phyloP scores from a whole-genome alignment of 192 early-diverging fungal species.

The Paraglomus occultum region DNA sequence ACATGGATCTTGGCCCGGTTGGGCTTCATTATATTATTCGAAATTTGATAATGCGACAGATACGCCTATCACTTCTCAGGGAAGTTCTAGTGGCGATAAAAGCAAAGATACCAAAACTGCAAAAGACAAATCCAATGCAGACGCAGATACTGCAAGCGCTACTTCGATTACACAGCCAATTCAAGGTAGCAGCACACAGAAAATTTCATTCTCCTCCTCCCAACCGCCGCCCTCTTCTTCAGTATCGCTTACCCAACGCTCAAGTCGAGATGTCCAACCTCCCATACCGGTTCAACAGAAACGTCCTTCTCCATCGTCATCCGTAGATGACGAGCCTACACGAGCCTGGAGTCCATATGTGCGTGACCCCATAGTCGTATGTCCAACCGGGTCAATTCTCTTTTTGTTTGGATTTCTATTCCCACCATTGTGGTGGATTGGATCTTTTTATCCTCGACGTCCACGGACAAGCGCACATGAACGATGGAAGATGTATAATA shows the following conservation, averaged over 20 bases:
- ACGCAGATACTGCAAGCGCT: neutral
- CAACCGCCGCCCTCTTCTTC: neutral
- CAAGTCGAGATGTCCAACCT: neutral
- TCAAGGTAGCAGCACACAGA: neutral
- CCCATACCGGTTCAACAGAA: neutral
- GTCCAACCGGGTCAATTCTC: slow-evolving; percentile 21
- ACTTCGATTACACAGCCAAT: neutral
- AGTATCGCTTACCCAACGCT: neutral
- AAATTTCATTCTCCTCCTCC: too few species aligned
- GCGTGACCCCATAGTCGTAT: neutral
- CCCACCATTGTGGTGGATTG: slow-evolving; percentile 29
- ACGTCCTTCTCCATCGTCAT: neutral
- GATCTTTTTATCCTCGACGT: slow-evolving; percentile 32
- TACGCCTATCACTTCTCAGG: neutral
- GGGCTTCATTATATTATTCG: slow-evolving; percentile 23
- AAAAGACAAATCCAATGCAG: neutral
- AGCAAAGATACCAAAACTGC: neutral
- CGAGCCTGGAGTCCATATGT: neutral
- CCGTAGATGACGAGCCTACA: neutral
- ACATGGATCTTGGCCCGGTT: slow-evolving; percentile 21
- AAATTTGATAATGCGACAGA: neutral
- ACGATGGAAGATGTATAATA: slow-evolving; percentile 34
- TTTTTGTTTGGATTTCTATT: slow-evolving; percentile 33
- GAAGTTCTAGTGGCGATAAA: neutral
- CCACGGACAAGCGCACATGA: neutral